phyloP scores from a whole-genome alignment of 306 rosid species.

The Luffa acutangula region DNA sequence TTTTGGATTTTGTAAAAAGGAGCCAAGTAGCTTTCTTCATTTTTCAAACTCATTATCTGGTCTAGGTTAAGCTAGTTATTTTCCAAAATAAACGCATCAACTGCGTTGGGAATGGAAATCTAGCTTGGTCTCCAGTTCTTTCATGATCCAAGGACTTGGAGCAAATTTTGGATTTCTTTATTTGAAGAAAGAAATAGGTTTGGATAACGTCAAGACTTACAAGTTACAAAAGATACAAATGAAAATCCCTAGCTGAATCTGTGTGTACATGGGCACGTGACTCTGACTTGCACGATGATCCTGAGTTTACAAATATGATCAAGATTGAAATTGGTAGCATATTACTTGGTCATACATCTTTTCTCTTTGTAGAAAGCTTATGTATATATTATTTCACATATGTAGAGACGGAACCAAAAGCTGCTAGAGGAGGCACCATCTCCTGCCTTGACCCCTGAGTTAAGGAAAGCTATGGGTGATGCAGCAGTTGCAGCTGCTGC shows the following conservation, averaged over 20 bases:
- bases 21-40: background rate
- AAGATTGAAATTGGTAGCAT: background rate
- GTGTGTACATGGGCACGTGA: background rate
- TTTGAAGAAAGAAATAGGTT: background rate
- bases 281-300: background rate
- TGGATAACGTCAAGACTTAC: background rate
- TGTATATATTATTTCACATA: background rate
- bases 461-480: constrained; percentile 98
- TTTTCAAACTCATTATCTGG: background rate
- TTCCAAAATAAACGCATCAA: background rate
- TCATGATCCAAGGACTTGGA: background rate
- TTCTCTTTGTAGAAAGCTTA: constrained; percentile 5
- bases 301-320: background rate
- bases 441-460: constrained; percentile 90
- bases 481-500: constrained; percentile 99
- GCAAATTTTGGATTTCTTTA: background rate
- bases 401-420: constrained; percentile 89
- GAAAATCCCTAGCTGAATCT: background rate
- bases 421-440: constrained; percentile 98
- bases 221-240: background rate
- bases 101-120: background rate
- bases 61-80: background rate
- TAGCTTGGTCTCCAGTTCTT: background rate
- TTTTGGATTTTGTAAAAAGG: background rate
- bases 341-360: background rate